Evolutionary conservation across 1,284 basidiomycete species (phyloP).

Genomic region (Phellopilus nigrolimitatus): DNA sequence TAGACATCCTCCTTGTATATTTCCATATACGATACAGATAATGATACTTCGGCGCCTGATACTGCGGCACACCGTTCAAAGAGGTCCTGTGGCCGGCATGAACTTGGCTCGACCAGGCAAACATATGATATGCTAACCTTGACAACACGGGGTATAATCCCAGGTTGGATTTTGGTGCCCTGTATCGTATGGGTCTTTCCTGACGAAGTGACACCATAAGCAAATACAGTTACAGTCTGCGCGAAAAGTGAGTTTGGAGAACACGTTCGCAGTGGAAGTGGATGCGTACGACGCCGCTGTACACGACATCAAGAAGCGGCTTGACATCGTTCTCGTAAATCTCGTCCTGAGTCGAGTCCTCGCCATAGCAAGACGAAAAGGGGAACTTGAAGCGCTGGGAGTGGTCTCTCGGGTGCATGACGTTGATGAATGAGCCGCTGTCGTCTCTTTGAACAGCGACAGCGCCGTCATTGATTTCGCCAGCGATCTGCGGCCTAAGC

Average conservation of each 20-base stretch:
- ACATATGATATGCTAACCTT: conserved; percentile 37
- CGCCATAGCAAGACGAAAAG: conserved; percentile 69
- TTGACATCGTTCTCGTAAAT: conserved; percentile 67
- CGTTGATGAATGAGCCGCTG: conserved; percentile 44
- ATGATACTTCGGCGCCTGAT: conserved; percentile 33
- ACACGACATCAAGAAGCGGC: conserved; percentile 66
- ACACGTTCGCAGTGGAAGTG: neutral
- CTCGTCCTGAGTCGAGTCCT: conserved; percentile 59
- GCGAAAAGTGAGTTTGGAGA: neutral
- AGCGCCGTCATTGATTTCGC: conserved; percentile 58
- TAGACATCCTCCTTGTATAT: conserved; percentile 86
- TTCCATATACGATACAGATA: conserved; percentile 75
- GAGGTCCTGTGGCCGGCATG: conserved; percentile 24
- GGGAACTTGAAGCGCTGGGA: conserved; percentile 68
- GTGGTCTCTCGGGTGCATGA: conserved; percentile 60
- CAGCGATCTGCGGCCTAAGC: conserved; percentile 53
- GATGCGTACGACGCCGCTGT: conserved; percentile 52
- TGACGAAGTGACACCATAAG: conserved; percentile 78
- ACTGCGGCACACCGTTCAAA: conserved; percentile 23
- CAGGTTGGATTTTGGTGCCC: conserved; percentile 60
- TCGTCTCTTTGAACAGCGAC: conserved; percentile 46
- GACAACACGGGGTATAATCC: conserved; percentile 76
- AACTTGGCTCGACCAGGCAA: neutral
- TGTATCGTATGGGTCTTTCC: conserved; percentile 88
- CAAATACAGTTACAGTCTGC: conserved; percentile 75